Base-by-base conservation (phyloP, 441 rosid genomes). In the Viola pubescens region DNA sequence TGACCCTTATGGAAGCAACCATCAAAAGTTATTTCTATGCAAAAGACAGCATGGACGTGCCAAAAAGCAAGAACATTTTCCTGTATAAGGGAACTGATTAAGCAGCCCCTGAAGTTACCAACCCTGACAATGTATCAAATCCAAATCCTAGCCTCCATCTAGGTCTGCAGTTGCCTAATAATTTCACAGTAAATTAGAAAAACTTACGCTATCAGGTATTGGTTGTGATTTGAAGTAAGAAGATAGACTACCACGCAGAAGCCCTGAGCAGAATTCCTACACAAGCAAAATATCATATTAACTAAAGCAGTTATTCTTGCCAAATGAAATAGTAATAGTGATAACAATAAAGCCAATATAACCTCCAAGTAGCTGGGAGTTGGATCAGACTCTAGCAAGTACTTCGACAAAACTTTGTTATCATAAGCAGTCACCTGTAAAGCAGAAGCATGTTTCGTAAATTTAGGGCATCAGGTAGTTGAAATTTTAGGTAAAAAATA, bases 381-480 rank as follows among this genome's bases (percentile, higher is more conserved):
- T 69, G 83, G 86, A 72, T 85, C 82, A 4, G 81, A 64, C 77
- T 88, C 86, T 43, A 89, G 72, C 77, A 91, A 79, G 75, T 77
- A 89, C 77, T 89, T 91, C n/a, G 88, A 70, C 59, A 73, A 82
- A 68, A 73, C 73, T 57, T 74, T 69, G 75, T 70, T 89, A 76
- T 91, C 88, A 59, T 89, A 89, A 10, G 94, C 98, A 60, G 94
- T 66, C 76, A 91, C 87, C 98, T 91, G 59, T 60, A 55, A 60
- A 65, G 63, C 38, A 67, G 3, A 63, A 34, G 54, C 26, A 60
- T 55, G 42, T 43, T 39, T 34, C 54, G 59, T 66, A 52, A 65
- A 61, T 54, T 44, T 47, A 63, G 9, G 52, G 16, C 52, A 62
- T 59, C 51, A 61, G 48, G 41, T 11, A 56, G 26, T 11, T 52